Percentiles rank a stretch among this genome's conserved stretches.
phyloP scores from a whole-genome alignment of 2,329 filamentous ascomycete genomes.

The Aspergillus pseudoglaucus region DNA sequence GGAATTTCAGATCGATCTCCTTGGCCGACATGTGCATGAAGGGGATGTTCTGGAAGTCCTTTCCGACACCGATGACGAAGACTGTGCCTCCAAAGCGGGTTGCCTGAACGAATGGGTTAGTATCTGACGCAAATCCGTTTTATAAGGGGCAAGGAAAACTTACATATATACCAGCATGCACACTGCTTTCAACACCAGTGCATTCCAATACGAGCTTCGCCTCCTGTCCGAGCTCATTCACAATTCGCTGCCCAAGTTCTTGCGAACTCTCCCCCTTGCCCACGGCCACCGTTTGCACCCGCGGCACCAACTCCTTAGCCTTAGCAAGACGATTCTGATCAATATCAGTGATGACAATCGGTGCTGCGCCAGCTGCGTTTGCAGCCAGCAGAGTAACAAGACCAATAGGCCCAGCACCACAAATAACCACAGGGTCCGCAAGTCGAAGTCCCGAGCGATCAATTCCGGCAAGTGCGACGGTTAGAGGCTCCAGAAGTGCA shows the following conservation, averaged over 20 bases:
- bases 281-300: constrained; percentile 7
- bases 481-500: constrained; percentile 10
- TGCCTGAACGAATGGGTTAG: constrained; percentile 4
- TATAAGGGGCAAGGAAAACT: background rate
- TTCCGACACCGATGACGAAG: constrained; percentile 15
- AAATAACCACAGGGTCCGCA: constrained; percentile 12
- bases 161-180: constrained; percentile 16
- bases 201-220: constrained; percentile 16
- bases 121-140: background rate
- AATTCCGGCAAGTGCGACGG: constrained; percentile 12
- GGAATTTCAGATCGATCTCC: constrained; percentile 14
- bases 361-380: constrained; percentile 11
- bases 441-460: constrained; percentile 11
- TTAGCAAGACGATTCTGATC: constrained; percentile 12
- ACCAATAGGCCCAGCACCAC: constrained; percentile 13
- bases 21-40: constrained; percentile 16
- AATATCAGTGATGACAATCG: constrained; percentile 14
- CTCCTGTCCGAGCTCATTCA: constrained; percentile 12
- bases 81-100: constrained; percentile 13
- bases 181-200: constrained; percentile 14
- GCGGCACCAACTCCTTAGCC: constrained; percentile 13
- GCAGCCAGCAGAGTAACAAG: constrained; percentile 14
- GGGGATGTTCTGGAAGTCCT: constrained; percentile 15
- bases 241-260: constrained; percentile 6
- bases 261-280: constrained; percentile 4